These are phyloP conservation scores for Neurospora tetrasperma DNA, from an alignment of 495 filamentous ascomycete genomes.

Conservation along the genomic window DNA sequence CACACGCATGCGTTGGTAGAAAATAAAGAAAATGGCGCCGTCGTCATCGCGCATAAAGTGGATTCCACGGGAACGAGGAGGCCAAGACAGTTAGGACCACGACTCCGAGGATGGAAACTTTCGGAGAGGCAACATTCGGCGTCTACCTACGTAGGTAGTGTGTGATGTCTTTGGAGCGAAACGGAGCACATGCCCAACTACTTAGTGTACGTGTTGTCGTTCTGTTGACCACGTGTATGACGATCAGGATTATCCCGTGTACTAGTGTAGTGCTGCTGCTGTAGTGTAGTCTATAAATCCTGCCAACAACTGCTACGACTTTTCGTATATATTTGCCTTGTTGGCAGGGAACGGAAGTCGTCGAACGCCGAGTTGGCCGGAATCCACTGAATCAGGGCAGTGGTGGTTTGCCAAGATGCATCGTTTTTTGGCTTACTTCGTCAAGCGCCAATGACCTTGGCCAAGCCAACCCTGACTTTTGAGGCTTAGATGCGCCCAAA, in stretches of 20 bases:
- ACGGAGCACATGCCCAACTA: background rate
- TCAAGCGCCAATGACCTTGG: background rate
- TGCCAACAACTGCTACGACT: background rate
- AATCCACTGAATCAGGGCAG: background rate
- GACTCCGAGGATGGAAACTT: background rate
- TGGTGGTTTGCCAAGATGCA: background rate
- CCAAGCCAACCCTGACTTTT: background rate
- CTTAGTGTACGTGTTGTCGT: background rate
- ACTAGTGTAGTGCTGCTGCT: background rate
- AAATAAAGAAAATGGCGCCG: background rate
- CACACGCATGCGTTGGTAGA: background rate
- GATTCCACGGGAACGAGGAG: background rate
- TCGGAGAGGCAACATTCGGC: background rate
- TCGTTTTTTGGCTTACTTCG: background rate
- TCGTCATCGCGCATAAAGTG: background rate
- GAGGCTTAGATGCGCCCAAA: background rate
- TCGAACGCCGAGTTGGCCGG: background rate
- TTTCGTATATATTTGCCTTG: background rate
- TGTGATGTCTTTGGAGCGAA: background rate
- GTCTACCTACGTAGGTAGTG: background rate
- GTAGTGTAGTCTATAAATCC: background rate
- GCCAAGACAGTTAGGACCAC: background rate
- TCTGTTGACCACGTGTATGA: background rate
- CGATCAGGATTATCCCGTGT: background rate
- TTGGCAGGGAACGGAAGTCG: background rate